Conservation (phyloP, 768 basidiomycete genomes). For the Leccinum longicurvipes region DNA sequence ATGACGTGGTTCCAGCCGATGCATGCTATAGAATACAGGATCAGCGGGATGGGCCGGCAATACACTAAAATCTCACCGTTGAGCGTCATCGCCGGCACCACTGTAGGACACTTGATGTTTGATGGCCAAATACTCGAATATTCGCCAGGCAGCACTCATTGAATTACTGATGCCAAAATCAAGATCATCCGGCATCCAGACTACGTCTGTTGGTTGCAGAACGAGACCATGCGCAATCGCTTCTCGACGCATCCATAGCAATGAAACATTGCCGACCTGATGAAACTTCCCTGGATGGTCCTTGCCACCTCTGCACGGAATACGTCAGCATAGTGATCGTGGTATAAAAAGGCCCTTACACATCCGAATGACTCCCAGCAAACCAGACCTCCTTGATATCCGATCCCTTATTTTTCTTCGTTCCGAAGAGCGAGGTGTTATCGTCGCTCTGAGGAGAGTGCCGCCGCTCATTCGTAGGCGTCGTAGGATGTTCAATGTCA, state of each 20-base stretch:
- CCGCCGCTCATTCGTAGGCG: accelerated
- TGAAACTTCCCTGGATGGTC: not conserved
- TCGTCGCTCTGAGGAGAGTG: not conserved
- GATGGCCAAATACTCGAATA: not conserved
- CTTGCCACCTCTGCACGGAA: not conserved
- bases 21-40: not conserved
- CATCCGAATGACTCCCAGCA: not conserved
- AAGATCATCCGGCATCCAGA: not conserved
- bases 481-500: not conserved
- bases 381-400: not conserved
- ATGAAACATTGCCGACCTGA: not conserved
- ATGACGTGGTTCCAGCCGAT: not conserved
- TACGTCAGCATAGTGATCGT: not conserved
- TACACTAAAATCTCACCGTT: not conserved
- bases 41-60: not conserved
- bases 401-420: not conserved
- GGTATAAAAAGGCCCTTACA: not conserved
- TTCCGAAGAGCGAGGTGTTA: not conserved
- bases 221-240: not conserved
- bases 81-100: not conserved
- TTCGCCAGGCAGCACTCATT: not conserved
- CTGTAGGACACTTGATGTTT: not conserved
- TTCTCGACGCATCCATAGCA: not conserved
- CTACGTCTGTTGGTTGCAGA: not conserved
- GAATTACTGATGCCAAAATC: not conserved